phyloP scores from a whole-genome alignment of 2,329 filamentous ascomycete genomes.

The Arachnopeziza araneosa region DNA sequence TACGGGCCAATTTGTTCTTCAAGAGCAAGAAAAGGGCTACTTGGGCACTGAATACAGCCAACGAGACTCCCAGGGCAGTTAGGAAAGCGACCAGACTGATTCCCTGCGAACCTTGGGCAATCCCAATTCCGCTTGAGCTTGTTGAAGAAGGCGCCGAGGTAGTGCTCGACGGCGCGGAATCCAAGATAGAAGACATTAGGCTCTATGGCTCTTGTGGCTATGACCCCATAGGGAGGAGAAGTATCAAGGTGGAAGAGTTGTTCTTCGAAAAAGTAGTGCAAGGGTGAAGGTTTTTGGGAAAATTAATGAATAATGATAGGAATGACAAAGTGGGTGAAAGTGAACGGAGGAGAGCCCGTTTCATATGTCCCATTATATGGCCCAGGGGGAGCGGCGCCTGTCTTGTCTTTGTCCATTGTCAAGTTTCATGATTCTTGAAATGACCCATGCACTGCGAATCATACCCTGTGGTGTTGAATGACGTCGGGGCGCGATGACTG shows the following conservation, averaged over 20 bases:
- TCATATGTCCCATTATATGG: background rate
- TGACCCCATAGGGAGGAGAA: background rate
- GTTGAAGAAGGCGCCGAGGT: constrained; percentile 1
- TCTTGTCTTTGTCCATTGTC: background rate
- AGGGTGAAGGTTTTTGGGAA: background rate
- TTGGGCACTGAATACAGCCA: constrained; percentile 37
- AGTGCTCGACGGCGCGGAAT: background rate
- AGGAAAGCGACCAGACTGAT: constrained; percentile 29
- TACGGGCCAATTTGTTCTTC: constrained; percentile 71
- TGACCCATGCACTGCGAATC: background rate
- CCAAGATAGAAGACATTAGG: background rate
- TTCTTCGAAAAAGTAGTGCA: background rate
- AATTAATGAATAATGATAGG: background rate
- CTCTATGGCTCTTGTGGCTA: background rate
- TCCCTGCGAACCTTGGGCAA: constrained; percentile 23
- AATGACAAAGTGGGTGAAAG: background rate
- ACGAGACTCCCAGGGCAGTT: constrained; percentile 27
- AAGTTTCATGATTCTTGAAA: background rate
- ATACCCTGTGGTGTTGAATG: background rate
- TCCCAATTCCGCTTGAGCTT: constrained; percentile 9
- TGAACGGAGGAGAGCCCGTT: background rate
- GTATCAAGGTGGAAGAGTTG: no score
- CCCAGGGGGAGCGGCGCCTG: no score
- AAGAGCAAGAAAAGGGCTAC: constrained; percentile 69
- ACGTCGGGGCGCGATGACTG: background rate